Evolutionary conservation across 108 stramenopile genomes (phyloP).

Genomic region (Nitzschia sp.): DNA sequence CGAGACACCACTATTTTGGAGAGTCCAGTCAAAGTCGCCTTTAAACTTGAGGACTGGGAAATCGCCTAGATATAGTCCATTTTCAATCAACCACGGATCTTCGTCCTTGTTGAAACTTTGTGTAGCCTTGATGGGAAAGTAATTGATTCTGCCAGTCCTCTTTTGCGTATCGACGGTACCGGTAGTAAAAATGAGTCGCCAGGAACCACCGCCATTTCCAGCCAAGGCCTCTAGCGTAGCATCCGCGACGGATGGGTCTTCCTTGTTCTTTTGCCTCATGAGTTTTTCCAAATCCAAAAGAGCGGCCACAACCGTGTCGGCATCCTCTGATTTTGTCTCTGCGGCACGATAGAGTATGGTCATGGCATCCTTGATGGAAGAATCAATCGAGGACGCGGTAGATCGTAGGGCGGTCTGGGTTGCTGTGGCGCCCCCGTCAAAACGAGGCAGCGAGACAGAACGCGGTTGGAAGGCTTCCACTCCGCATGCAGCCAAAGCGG

Average conservation of each 20-base stretch:
- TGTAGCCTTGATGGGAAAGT: constrained; percentile 85
- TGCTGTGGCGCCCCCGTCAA: neutral
- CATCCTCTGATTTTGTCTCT: constrained; percentile 77
- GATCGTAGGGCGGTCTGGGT: neutral
- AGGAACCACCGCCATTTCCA: constrained; percentile 41
- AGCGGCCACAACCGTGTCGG: constrained; percentile 67
- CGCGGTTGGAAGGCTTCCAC: too few species aligned
- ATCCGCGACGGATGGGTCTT: constrained; percentile 37
- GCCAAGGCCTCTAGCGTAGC: constrained; percentile 18
- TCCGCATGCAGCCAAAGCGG: too few species aligned
- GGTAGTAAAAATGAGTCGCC: constrained; percentile 93
- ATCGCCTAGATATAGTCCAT: constrained; percentile 84
- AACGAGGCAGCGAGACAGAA: too few species aligned
- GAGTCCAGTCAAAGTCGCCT: constrained; percentile 74
- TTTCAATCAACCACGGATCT: constrained; percentile 67
- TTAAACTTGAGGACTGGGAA: constrained; percentile 76
- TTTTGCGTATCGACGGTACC: constrained; percentile 85
- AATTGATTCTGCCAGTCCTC: constrained; percentile 74
- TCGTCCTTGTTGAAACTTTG: constrained; percentile 78
- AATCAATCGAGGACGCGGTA: constrained; percentile 22
- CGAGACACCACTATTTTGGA: constrained; percentile 42
- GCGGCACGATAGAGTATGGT: constrained; percentile 64
- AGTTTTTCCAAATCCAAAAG: constrained; percentile 69
- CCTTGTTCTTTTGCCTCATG: constrained; percentile 61
- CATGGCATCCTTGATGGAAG: constrained; percentile 47